Evolutionary conservation across 306 rosid genomes (phyloP).

Genomic region (Cucumis hystrix): DNA sequence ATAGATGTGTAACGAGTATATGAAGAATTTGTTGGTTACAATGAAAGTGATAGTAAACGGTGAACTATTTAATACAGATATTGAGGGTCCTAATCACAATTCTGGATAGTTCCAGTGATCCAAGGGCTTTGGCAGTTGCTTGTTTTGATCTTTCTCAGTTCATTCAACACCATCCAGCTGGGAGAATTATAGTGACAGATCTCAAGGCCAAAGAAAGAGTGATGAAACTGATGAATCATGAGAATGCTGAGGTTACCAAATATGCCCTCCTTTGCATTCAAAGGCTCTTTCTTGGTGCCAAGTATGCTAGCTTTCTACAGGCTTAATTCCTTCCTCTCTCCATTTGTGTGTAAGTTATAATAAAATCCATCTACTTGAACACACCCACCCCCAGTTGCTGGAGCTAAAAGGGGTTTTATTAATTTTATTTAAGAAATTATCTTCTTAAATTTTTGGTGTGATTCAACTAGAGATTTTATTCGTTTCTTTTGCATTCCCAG

Average conservation of each 20-base stretch:
- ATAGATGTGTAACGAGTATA: neutral
- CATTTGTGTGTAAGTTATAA: neutral
- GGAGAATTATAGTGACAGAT: constrained; percentile 78
- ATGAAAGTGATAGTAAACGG: neutral
- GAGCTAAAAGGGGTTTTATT: neutral
- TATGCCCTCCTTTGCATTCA: constrained; percentile 93
- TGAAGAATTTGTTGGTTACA: neutral
- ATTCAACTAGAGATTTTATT: neutral
- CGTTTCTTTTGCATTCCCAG: neutral
- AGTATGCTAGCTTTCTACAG: constrained; percentile 95
- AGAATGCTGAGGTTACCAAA: constrained; percentile 85
- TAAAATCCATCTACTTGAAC: neutral
- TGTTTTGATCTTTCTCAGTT: constrained; percentile 93
- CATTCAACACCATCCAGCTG: constrained; percentile 74
- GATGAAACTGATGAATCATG: constrained; percentile 91
- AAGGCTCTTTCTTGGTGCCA: constrained; percentile 91
- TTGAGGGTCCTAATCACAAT: constrained; percentile 79
- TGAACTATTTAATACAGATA: constrained; percentile 42
- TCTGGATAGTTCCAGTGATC: constrained; percentile 72
- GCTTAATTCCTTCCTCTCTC: constrained; percentile 18
- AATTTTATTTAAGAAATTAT: neutral
- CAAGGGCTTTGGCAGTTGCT: constrained; percentile 79
- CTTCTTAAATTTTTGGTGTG: neutral
- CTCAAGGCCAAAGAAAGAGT: constrained; percentile 95
- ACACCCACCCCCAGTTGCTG: neutral